Evolutionary conservation across 2,329 filamentous ascomycete species (phyloP).

Genomic region (Colletotrichum tamarilloi): DNA sequence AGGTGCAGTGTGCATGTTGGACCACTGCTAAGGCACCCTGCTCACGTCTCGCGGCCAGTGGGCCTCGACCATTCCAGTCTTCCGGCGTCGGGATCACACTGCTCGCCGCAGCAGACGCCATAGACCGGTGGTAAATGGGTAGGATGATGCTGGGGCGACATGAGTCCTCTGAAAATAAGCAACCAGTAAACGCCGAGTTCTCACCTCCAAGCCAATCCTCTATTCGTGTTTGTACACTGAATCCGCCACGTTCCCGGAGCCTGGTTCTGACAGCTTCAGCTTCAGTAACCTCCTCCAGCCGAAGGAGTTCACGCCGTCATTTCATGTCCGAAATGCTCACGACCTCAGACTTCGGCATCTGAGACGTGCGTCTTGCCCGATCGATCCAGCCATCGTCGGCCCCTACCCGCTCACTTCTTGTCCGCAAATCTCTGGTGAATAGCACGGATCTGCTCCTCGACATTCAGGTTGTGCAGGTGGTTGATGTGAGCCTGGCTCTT

Average conservation of each 20-base stretch:
- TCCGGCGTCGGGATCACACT: background rate
- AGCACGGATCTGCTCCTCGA: constrained; percentile 85
- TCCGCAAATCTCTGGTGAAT: constrained; percentile 66
- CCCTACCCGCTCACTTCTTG: constrained; percentile 17
- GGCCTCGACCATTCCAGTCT: background rate
- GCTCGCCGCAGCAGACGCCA: background rate
- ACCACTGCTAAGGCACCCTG: background rate
- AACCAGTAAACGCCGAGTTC: constrained; percentile 1
- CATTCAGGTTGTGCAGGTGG: constrained; percentile 76
- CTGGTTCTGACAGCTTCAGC: background rate
- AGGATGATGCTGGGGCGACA: background rate
- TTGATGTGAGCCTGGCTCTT: constrained; percentile 62
- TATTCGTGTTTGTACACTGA: background rate
- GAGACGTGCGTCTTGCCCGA: background rate
- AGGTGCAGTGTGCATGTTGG: too few species aligned
- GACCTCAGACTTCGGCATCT: background rate
- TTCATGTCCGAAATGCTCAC: background rate
- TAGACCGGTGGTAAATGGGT: background rate
- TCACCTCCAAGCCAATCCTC: constrained; percentile 3
- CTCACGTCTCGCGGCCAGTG: background rate
- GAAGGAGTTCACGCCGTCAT: background rate
- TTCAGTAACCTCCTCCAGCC: background rate
- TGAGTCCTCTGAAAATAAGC: constrained; percentile 1
- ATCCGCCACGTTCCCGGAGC: background rate
- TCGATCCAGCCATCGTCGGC: background rate